A percentile compares a stretch with the other conserved stretches of the same genome.
These are phyloP conservation scores for Aspergillus chevalieri DNA, from an alignment of 2,329 filamentous ascomycete species.

Conservation along the genomic window DNA sequence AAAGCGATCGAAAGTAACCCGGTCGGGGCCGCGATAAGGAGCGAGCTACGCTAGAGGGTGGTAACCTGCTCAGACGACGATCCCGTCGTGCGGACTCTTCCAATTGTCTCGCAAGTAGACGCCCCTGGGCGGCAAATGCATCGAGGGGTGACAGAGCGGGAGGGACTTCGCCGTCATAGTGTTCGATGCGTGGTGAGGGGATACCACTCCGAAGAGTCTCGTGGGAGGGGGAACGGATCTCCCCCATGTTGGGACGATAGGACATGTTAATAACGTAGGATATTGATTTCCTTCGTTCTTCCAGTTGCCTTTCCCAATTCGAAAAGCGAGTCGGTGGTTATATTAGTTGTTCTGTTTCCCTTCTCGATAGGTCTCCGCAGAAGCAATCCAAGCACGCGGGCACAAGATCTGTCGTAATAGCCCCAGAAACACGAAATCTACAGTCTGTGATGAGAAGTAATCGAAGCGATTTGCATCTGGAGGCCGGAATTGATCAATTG, in stretches of 20 bases:
- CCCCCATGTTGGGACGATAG: constrained; percentile 48
- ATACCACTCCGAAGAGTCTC: constrained; percentile 51
- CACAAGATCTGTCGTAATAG: background rate
- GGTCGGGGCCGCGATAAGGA: constrained; percentile 72
- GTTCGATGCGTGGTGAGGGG: constrained; percentile 63
- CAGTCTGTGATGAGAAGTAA: background rate
- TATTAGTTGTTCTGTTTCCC: background rate
- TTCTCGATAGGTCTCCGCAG: background rate
- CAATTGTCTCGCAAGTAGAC: constrained; percentile 78
- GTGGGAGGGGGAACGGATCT: constrained; percentile 55
- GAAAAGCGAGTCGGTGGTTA: background rate
- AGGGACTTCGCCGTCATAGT: constrained; percentile 69
- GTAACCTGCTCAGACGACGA: constrained; percentile 75
- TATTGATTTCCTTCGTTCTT: background rate
- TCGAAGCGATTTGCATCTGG: background rate
- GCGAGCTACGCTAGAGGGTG: constrained; percentile 74
- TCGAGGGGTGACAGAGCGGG: constrained; percentile 91
- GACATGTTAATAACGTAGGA: background rate
- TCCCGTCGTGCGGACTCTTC: constrained; percentile 70
- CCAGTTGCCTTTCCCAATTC: background rate
- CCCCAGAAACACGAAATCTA: no score
- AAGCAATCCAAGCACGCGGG: constrained; percentile 5
- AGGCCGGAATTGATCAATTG: background rate
- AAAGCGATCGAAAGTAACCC: constrained; percentile 73
- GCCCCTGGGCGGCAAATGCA: constrained; percentile 87